phyloP scores from a whole-genome alignment of 768 basidiomycete species.

The Panellus pusillus region DNA sequence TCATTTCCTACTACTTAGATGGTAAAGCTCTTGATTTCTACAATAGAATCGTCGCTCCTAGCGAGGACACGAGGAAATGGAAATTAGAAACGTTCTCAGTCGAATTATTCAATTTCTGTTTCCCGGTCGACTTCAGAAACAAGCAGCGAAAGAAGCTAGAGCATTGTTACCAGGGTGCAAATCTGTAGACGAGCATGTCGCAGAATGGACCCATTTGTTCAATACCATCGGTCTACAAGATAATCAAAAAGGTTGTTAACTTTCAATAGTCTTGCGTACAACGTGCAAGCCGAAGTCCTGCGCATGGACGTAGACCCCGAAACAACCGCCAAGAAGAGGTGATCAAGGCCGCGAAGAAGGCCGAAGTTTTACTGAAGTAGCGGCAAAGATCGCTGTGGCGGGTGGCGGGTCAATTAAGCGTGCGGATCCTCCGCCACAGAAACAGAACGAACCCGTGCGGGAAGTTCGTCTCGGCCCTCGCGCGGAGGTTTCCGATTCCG shows the following conservation, averaged over 20 bases:
- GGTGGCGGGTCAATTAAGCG: too few relatives aligned
- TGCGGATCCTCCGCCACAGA: too few relatives aligned
- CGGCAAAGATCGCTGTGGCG: too few relatives aligned
- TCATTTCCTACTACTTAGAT: constrained; percentile 27
- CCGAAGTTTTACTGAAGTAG: background rate
- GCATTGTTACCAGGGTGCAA: background rate
- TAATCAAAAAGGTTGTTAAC: constrained; percentile 23
- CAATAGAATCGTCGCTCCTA: constrained; percentile 21
- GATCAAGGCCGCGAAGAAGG: constrained; percentile 24
- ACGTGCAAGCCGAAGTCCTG: constrained; percentile 25
- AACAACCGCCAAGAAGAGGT: constrained; percentile 20
- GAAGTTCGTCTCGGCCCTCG: too few relatives aligned
- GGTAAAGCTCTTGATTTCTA: constrained; percentile 33
- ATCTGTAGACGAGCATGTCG: constrained; percentile 24
- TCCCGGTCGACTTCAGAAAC: constrained; percentile 31
- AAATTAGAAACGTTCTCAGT: constrained; percentile 29
- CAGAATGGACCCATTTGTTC: constrained; percentile 23
- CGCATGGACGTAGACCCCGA: constrained; percentile 20
- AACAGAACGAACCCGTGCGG: too few relatives aligned
- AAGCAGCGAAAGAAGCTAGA: background rate
- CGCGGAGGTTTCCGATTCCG: too few relatives aligned
- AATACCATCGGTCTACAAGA: constrained; percentile 22
- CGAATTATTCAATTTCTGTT: constrained; percentile 38
- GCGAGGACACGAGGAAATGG: constrained; percentile 23
- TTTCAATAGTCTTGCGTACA: constrained; percentile 23